phyloP scores from a whole-genome alignment of 192 early-diverging fungal genomes.

The Jimgerdemannia lactiflua region DNA sequence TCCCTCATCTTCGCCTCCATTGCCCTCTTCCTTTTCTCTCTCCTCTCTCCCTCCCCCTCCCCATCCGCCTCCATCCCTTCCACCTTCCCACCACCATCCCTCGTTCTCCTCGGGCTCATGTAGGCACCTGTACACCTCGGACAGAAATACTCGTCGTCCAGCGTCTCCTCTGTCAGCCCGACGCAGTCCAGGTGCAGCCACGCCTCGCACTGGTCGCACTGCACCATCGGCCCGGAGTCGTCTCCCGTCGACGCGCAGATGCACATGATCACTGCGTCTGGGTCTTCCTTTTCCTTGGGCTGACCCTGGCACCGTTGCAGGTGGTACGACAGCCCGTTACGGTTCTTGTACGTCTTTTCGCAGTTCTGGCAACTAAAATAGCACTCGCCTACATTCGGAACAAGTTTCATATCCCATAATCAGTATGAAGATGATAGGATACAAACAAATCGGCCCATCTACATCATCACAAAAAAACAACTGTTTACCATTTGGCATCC shows the following conservation, averaged over 20 bases:
- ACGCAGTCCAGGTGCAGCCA: slow-evolving; percentile 79
- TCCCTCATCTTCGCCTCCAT: too few relatives aligned
- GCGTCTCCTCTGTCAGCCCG: slow-evolving; percentile 48
- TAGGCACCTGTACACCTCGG: slow-evolving; percentile 41
- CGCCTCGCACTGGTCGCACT: slow-evolving; percentile 66
- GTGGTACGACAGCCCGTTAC: slow-evolving; percentile 56
- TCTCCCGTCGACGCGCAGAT: slow-evolving; percentile 43
- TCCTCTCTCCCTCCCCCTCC: neutral
- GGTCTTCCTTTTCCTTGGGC: slow-evolving; percentile 17
- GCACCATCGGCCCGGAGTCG: slow-evolving; percentile 61
- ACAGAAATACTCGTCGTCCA: slow-evolving; percentile 64
- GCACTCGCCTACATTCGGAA: slow-evolving; percentile 7
- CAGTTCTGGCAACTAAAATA: slow-evolving; percentile 54
- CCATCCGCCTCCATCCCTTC: neutral
- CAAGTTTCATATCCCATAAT: too few relatives aligned
- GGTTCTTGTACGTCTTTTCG: slow-evolving; percentile 60
- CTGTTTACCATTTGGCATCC: neutral
- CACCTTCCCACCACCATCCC: neutral
- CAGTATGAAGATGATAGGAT: too few relatives aligned
- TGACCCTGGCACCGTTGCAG: slow-evolving; percentile 10
- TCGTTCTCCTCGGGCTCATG: neutral
- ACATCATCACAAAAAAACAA: neutral
- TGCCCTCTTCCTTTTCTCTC: too few relatives aligned
- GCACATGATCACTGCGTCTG: slow-evolving; percentile 41
- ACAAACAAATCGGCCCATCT: neutral